Evolutionary conservation across 169 alveolate genomes (phyloP), one percentile per base, ranked within the genome.

Genomic region (Plasmodium falciparum): DNA sequence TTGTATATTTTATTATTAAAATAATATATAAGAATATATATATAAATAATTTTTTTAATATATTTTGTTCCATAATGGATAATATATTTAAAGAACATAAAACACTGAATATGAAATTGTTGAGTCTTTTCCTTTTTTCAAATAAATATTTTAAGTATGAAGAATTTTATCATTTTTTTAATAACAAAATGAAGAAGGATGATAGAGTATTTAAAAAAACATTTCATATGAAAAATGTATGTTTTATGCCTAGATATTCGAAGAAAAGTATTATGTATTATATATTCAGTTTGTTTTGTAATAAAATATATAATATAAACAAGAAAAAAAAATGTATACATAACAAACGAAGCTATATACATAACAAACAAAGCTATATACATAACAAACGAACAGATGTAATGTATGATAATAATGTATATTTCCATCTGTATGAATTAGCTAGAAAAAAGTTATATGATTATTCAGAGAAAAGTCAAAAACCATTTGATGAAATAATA

Each of bases 1-100:
- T 80, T 12, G 45, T 80, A 45, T 80, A 54, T 56, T 80, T 80
- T 12, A 72, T 69, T 15, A 80, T 80, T 17, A 69, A 43, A 69
- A 80, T 80, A 33, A 29, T 49, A n/a, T 43, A 43, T 66, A 43
- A 17, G 11, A n/a, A 52, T 80, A 69, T 80, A 8, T 80, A 56
- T 80, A 56, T 22, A 47, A 67, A 43, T 43, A 80, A 29, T 39
- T 52, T 80, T 26, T 80, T 67, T n/a, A 24, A 80, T 22, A 50
- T 24, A 54, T 54, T 80, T 15, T 80, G 71, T 49, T 56, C 26
- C n/a, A 4, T 80, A 7, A 17, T 80, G 20, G 90, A 80, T 80
- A 52, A 13, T 54, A 33, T 80, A 33, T 59, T 80, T 29, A 59
- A 62, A 67, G 47, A 61, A 56, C 26, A 54, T 75, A 45, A 63